Evolutionary conservation across 78 protist species (phyloP), one percentile per base, ranked within the genome.

Genomic region (Isochrysis galbana): DNA sequence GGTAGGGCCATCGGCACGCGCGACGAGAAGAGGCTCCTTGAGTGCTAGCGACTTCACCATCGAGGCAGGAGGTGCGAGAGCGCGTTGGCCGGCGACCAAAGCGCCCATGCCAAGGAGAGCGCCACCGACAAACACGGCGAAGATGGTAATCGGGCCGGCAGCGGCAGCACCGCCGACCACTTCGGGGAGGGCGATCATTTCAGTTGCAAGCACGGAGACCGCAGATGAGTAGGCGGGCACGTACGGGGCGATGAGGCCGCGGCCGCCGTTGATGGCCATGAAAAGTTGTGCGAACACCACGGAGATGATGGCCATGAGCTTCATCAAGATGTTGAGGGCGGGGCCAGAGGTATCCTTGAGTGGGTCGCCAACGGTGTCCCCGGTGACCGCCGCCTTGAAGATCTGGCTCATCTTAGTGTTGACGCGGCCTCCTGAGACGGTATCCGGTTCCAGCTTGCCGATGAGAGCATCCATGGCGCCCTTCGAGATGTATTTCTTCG

Each of bases 281-380:
- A 93, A 90, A 47, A 70, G 48, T 36, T 87, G 77, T 32, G 95
- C 95, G 48, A 93, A 93, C 47, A 90, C 95, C 36, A 93, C 51
- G n/a, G 94, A 87, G 51, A 93, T 87, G 89, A 89, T 93, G 42
- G 96, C 96, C 96, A 93, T 93, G 41, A 96, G 94, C 94, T 96
- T 96, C 93, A 94, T 84, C 91, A 96, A 84, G 82, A 96, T 94
- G 94, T 96, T 93, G 90, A 94, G 83, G 34, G 95, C 92, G 19
- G 97, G 97, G 51, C 97, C 97, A 4, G 96, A 93, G 38, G 96
- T 95, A 84, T 96, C 97, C 93, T 96, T 96, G 88, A 94, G 70
- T 26, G 97, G 97, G 90, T 96, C 97, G 38, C 97, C 97, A 14
- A 96, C 96, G 23, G 97, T 96, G 90, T 96, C 97, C 25, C 97